Evolutionary conservation across 2,329 filamentous ascomycete species (phyloP), one percentile per base, ranked within the genome.

Genomic region (Zasmidium cellare): DNA sequence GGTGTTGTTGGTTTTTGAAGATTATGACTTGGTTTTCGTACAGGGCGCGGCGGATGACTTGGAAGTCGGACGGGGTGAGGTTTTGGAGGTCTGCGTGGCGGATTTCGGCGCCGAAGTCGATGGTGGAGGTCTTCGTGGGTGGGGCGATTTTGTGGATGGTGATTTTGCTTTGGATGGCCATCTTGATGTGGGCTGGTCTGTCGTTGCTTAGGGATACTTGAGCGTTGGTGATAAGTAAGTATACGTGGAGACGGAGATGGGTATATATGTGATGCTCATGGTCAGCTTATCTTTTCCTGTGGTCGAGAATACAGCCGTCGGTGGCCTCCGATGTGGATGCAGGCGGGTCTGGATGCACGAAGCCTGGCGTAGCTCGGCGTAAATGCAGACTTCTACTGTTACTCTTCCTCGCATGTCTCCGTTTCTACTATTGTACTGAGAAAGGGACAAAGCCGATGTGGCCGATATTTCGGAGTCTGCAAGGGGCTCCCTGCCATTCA

Each of bases 21-120:
- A 92, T 80, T 11, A 92, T 78, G 14, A 92, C 83, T 60, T 89
- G 87, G 68, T 89, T 77, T 12, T 75, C 80, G 77, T 89, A 91
- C 3, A 92, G 81, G 1, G 87, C 84, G 18, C 85, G 75, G 58
- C 81, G 83, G 67, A 92, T 85, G 19, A 80, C 71, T 7, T 80
- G 75, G 69, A 90, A 91, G 67, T 89, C 85, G 64, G 78, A 78
- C 64, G 90, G 87, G 79, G 63, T 55, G 46, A 60, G 49, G 52
- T 70, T 63, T 49, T 72, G 69, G 2, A 72, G 56, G 45, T 72
- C 67, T 25, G 69, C 67, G 44, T 62, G 60, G 12, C 59, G 61
- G 7, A 72, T 35, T 49, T 70, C 66, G 3, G 69, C 69, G 20
- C 66, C 69, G 25, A 71, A 66, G 51, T 67, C 63, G 22, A 64